These are phyloP conservation scores for Capsicum baccatum DNA, from an alignment of 257 asterid genomes.

Conservation along the genomic window DNA sequence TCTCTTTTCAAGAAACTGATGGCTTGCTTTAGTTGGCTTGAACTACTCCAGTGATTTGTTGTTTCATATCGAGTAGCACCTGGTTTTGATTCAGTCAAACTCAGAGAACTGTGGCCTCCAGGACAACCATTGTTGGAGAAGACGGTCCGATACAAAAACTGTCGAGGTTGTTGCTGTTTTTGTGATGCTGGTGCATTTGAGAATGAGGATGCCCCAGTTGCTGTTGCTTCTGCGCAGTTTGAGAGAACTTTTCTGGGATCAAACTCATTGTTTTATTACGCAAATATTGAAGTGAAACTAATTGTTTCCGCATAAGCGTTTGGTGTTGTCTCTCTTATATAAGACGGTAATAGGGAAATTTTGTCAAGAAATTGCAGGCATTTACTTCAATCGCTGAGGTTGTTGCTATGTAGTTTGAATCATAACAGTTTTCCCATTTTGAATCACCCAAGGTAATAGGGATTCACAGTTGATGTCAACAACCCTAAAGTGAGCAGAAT, in stretches of 20 bases:
- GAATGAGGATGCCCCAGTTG: conserved; percentile 52
- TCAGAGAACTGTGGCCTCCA: conserved; percentile 66
- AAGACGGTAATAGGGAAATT: conserved; percentile 64
- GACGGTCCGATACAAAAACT: conserved; percentile 40
- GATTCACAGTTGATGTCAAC: conserved; percentile 67
- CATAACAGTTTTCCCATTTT: conserved; percentile 71
- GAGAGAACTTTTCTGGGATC: conserved; percentile 70
- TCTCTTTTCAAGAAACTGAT: conserved; percentile 89
- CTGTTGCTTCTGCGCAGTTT: conserved; percentile 61
- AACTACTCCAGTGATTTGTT: conserved; percentile 85
- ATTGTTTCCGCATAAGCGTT: conserved; percentile 62
- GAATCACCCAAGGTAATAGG: conserved; percentile 68
- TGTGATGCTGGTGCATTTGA: conserved; percentile 63
- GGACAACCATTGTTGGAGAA: conserved; percentile 66
- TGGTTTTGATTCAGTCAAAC: conserved; percentile 92
- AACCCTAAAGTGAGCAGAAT: background rate
- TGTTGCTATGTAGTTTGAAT: conserved; percentile 64
- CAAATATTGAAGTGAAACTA: conserved; percentile 59
- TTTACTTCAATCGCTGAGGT: conserved; percentile 85
- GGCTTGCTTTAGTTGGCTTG: conserved; percentile 85
- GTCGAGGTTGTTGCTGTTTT: conserved; percentile 31
- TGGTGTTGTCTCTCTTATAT: conserved; percentile 52
- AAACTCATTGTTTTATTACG: conserved; percentile 63
- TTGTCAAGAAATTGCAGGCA: conserved; percentile 67
- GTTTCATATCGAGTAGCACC: conserved; percentile 86